Base-by-base conservation (phyloP, 2,329 filamentous ascomycete genomes). In the Colletotrichum filicis region DNA sequence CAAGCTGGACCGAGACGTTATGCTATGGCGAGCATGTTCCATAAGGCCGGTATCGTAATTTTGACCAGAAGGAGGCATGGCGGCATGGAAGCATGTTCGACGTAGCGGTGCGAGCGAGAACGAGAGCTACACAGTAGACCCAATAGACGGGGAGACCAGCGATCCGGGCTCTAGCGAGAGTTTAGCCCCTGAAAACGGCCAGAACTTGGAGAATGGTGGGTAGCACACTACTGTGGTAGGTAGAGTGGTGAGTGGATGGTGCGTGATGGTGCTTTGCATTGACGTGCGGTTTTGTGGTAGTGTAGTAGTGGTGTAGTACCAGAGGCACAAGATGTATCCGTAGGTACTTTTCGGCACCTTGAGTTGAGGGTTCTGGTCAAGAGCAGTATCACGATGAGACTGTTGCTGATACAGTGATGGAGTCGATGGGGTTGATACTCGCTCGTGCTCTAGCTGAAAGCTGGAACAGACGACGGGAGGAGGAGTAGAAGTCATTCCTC, bases 1-100 rank as follows among this genome's bases (percentile, higher is more conserved):
- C 4, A 49, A 55, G 66, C 49, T 72, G 65, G 69, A n/a, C 26
- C 46, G 35, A 24, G 22, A 35, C 37, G n/a, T 68, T 53, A 68
- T 69, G 66, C 53, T 59, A 58, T 64, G 42, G 60, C 66, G 16
- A 61, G 58, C n/a, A 68, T 30, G 49, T 61, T 28, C 60, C 60
- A 37, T 73, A 60, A 70, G 19, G 55, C 61, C 56, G 67, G 66
- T 64, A 71, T 71, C 67, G 56, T 61, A 57, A 71, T 37, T 26
- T 49, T 69, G 60, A 22, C 66, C 66, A 61, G 46, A 70, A 61
- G 56, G 14, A 42, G 37, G 37, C 37, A 42, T 24, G 46, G 66
- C 35, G 37, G 37, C 56, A 71, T 70, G 59, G 70, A 57, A 70
- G 66, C 70, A 65, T 73, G 60, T 61, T 61, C 60, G 35, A 66